Base-by-base conservation (phyloP, 2,329 filamentous ascomycete genomes). In the Annulohypoxylon truncatum region DNA sequence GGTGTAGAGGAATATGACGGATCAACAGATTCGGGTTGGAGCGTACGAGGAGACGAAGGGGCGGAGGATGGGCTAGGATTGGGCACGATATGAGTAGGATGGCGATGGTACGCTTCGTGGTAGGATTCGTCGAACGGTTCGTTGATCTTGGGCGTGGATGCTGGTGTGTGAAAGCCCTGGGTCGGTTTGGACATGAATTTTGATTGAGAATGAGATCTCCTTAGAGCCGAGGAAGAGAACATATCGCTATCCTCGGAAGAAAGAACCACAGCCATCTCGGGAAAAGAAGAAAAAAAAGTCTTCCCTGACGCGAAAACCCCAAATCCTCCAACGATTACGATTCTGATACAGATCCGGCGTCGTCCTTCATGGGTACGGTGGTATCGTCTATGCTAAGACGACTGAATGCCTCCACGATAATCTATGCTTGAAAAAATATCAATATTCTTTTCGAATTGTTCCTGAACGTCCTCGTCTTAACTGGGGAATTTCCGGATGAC, bases 1-100 rank as follows among this genome's bases (percentile, higher is more conserved):
- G 89, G 85, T 2, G 89, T 91, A 1, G 89, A 90, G 22, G 83
- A 82, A 74, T 84, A 87, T 1, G 89, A 90, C 3, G 84, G 83
- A 60, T 84, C 81, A 20, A 80, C 88, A 76, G 80, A 87, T 67
- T 87, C 86, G 58, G 80, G 80, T 59, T 84, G 82, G 33, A 83
- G 67, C 12, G 83, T 83, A 56, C 81, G 81, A 24, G 87, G 87
- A 29, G 87, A 89, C 0, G 87, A 87, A n/a, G 85, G 81, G 2
- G 81, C 78, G 2, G 87, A 88, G 2, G 86, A 88, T 9, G 79
- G 78, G 48, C 80, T 81, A 12, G 85, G 85, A 50, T 81, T 82
- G 47, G 82, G 77, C 42, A 81, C 71, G 40, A 75, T 69, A 29
- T 72, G 73, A 48, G 74, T 69, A 20, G 71, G 59, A 35, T 72